Base-by-base conservation (phyloP, 345 rosid genomes). In the Gossypioides kirkii region DNA sequence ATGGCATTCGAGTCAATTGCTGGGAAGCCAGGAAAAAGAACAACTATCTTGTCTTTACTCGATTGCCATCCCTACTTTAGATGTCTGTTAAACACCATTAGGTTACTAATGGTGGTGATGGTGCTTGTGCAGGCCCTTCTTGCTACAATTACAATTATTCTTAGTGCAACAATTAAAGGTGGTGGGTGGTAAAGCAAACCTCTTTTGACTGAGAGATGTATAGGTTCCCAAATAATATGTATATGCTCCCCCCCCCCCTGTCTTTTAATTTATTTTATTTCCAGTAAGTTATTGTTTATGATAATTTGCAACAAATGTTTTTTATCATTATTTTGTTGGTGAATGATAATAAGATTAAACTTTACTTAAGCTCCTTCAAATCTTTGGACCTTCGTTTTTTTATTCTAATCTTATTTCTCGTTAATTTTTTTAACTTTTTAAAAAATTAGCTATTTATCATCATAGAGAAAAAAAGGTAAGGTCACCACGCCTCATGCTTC, bases 131-230 rank as follows among this genome's bases (percentile, higher is more conserved):
- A 94, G 98, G 98, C 98, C 10, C 52, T 86, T 77, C 79, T 94
- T 63, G 98, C 86, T 10, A 87, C 94, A 2, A 73, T 94, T 59
- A 97, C 86, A 71, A 76, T 91, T 77, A 59, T 91, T 76, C 73
- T 94, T 49, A 94, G 93, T 59, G 91, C 66, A 72, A 74, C 96
- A n/a, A 88, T 75, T 77, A 89, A 90, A 68, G 79, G 82, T 54
- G 67, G 80, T 4, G 88, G 79, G 2, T 84, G 92, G 90, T 85
- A 76, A 85, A 14, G 5, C 28, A 20, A 20, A 18, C 1, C 20
- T 20, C 0, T 22, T 10, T 55, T 20, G 60, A 55, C 14, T 9
- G n/a, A 46, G 75, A 72, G 53, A 54, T 60, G n/a, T 45, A 43
- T 26, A 43, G 42, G 54, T 17, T 59, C 55, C 16, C 26, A 49